Base-by-base conservation (phyloP, 306 rosid species). In the Rosa lucieae region DNA sequence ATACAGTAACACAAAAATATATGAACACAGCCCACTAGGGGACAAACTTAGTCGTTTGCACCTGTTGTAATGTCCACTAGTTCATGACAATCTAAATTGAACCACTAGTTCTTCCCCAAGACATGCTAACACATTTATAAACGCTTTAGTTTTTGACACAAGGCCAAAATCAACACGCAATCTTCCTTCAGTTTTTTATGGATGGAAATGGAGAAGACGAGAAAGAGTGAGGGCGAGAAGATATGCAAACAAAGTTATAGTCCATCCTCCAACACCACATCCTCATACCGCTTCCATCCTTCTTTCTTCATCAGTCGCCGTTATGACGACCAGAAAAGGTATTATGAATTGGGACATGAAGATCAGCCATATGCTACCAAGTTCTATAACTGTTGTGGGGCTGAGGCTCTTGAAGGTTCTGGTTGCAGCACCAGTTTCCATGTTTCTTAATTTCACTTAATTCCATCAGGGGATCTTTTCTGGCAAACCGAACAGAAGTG, bases 381-480 rank as follows among this genome's bases (percentile, higher is more conserved):
- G 82, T 92, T 94, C 85, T 90, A 91, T 77, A 97, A 94, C 77
- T 94, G 98, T 67, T 92, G 98, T 87, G 98, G 98, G 84, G 94
- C 91, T 81, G 97, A 92, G 85, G 88, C 89, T 80, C 92, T 92
- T 20, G 77, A 86, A 65, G 91, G 97, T 3, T 78, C 90, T 78
- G 93, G 97, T 73, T 94, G 97, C 89, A 90, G 93, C 71, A 85
- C 98, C 74, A 53, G 82, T 70, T 87, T 86, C 83, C 98, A 92
- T 80, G 89, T 84, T 78, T 94, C 97, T 49, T 92, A 92, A 11
- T 44, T 44, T 46, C 23, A 5, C 35, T 23, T 11, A 29, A 15
- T n/a, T 43, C 15, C 35, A 37, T 69, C 14, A n/a, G 9, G n/a
- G 48, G 0, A 20, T 40, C 1, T 13, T 46, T 71, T 71, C 75